A percentile compares a stretch with the other conserved stretches of the same genome.
Evolutionary conservation across 495 filamentous ascomycete genomes (phyloP).

Genomic region (Tuber indicum): DNA sequence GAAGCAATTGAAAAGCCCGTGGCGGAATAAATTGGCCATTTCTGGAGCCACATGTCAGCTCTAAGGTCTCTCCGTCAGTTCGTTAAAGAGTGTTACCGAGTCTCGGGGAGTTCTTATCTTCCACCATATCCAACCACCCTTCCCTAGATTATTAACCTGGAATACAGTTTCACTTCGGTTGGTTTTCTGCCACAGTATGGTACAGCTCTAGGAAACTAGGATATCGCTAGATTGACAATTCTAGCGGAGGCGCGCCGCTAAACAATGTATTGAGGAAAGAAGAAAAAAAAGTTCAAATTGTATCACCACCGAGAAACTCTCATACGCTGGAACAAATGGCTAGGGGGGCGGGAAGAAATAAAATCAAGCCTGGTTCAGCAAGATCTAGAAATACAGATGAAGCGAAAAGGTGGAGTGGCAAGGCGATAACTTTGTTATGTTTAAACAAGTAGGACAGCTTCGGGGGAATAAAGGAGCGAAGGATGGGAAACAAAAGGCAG

Average conservation of each 20-base stretch:
- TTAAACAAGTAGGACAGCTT: not conserved
- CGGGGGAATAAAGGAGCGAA: not conserved
- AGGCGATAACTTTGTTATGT: not conserved
- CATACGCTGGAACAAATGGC: not conserved
- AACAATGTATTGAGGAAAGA: not conserved
- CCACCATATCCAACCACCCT: slow-evolving; percentile 26
- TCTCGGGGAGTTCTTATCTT: slow-evolving; percentile 25
- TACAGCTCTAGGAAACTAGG: not conserved
- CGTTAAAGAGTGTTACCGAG: slow-evolving; percentile 22
- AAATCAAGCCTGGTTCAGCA: not conserved
- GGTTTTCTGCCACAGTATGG: not conserved
- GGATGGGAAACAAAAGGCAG: not conserved
- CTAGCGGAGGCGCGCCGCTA: not conserved
- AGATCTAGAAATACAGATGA: not conserved
- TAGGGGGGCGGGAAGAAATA: not conserved
- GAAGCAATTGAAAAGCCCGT: slow-evolving; percentile 35
- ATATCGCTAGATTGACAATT: not conserved
- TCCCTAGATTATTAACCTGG: slow-evolving; percentile 10
- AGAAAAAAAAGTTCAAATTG: not conserved
- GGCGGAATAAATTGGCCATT: slow-evolving; percentile 33
- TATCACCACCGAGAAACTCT: not conserved
- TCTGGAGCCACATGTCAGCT: slow-evolving; percentile 20
- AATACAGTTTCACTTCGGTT: slow-evolving; percentile 5
- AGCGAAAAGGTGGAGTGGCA: not conserved
- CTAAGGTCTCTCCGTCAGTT: not conserved